Percentiles rank a stretch among this genome's conserved stretches.
Evolutionary conservation across 2,329 filamentous ascomycete genomes (phyloP).

Genomic region (Talaromyces sp.): DNA sequence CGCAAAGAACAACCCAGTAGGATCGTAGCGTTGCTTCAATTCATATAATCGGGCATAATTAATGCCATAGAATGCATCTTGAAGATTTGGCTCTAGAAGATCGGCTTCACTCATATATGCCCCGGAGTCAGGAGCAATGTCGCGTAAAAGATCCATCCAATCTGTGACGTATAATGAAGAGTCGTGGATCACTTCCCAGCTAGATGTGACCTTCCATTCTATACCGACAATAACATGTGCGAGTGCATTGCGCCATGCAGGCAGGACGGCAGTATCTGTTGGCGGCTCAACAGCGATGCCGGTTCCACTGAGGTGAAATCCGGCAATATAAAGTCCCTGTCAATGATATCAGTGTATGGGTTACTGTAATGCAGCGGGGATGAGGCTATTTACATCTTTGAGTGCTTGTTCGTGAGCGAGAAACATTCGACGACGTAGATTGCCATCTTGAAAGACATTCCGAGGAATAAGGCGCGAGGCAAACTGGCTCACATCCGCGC

Average conservation of each 20-base stretch:
- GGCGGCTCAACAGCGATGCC: neutral
- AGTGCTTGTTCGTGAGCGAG: neutral
- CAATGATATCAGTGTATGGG: neutral
- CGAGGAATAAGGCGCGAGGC: slow-evolving; percentile 22
- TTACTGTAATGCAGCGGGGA: neutral
- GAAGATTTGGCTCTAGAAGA: slow-evolving; percentile 38
- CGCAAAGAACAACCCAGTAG: slow-evolving; percentile 32
- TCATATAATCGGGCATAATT: slow-evolving; percentile 34
- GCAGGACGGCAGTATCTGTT: slow-evolving; percentile 36
- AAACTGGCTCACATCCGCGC: slow-evolving; percentile 18
- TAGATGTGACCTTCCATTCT: neutral
- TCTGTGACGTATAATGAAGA: neutral
- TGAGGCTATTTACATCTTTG: neutral
- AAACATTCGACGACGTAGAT: neutral
- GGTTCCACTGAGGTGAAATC: neutral
- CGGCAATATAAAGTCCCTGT: neutral
- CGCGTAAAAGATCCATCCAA: neutral
- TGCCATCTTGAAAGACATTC: slow-evolving; percentile 17
- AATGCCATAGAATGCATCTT: slow-evolving; percentile 39
- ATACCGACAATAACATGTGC: slow-evolving; percentile 30
- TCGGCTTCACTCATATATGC: slow-evolving; percentile 42
- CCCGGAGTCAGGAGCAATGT: slow-evolving; percentile 32
- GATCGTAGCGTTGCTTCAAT: slow-evolving; percentile 42
- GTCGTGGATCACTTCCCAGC: neutral
- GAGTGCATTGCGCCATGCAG: slow-evolving; percentile 34